These are phyloP conservation scores for Arxiozyma bovina DNA, from an alignment of 1,139 yeast genomes.

Conservation along the genomic window DNA sequence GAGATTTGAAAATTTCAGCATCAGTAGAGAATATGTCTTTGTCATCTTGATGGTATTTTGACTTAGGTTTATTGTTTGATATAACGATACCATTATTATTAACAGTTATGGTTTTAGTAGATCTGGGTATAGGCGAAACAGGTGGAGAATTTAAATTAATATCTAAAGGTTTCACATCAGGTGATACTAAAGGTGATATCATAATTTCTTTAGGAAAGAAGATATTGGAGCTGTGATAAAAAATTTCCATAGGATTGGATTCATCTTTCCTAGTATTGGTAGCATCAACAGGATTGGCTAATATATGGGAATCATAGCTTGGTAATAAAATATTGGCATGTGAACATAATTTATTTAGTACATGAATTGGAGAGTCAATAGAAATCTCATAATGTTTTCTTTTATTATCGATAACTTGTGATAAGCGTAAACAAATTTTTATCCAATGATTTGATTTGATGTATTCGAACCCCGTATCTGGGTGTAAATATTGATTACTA, in stretches of 20 bases:
- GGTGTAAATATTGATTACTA: constrained; percentile 58
- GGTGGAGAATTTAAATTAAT: constrained; percentile 10
- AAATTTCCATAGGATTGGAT: constrained; percentile 2
- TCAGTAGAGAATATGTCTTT: background rate
- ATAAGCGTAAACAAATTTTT: constrained; percentile 75
- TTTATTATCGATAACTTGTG: constrained; percentile 50
- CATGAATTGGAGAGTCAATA: constrained; percentile 87
- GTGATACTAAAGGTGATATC: constrained; percentile 42
- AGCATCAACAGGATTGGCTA: constrained; percentile 2
- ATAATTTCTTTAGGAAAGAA: constrained; percentile 35
- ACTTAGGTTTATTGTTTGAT: constrained; percentile 2
- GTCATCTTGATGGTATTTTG: background rate
- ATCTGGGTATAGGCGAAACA: constrained; percentile 8
- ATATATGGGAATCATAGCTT: constrained; percentile 26
- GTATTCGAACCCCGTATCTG: constrained; percentile 57
- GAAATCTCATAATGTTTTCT: constrained; percentile 86
- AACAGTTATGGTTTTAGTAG: constrained; percentile 4
- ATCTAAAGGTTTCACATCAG: constrained; percentile 46
- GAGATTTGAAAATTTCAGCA: constrained; percentile 19
- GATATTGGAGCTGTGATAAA: constrained; percentile 32
- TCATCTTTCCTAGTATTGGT: background rate
- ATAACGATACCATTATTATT: constrained; percentile 2
- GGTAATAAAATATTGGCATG: constrained; percentile 63
- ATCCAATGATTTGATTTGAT: constrained; percentile 95
- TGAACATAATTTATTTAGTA: constrained; percentile 51